Conservation (phyloP, 257 asterid species). For the Fraxinus excelsior region DNA sequence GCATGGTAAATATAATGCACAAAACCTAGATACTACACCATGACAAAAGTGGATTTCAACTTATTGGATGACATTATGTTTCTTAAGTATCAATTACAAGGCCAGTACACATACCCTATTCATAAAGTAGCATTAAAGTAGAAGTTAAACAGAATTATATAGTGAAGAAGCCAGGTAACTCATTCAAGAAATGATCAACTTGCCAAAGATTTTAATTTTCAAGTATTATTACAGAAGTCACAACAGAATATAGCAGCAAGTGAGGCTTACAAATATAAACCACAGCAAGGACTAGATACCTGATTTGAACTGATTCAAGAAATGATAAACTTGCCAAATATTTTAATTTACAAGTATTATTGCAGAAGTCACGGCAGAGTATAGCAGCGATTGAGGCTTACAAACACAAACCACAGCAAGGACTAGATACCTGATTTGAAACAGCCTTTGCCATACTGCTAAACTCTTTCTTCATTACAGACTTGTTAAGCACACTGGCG, state of each 20-base stretch:
- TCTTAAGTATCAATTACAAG: neutral
- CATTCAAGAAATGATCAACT: neutral
- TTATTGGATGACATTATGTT: neutral
- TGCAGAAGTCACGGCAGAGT: neutral
- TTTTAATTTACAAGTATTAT: neutral
- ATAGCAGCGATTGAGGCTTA: neutral
- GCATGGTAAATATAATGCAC: neutral
- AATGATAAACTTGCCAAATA: neutral
- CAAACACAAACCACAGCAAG: neutral
- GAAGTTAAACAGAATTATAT: too few species aligned
- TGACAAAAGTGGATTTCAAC: neutral
- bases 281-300: too few species aligned
- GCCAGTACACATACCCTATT: neutral
- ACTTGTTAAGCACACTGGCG: slow-evolving; percentile 65
- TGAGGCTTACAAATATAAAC: neutral
- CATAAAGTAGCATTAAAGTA: neutral
- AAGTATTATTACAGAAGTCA: neutral
- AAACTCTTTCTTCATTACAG: slow-evolving; percentile 91
- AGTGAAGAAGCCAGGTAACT: neutral
- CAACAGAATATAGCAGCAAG: neutral
- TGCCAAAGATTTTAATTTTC: neutral
- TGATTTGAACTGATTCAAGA: neutral
- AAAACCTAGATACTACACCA: neutral
- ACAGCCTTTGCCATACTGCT: slow-evolving; percentile 93
- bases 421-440: slow-evolving; percentile 60